Conservation (phyloP, 805 yeast genomes). For the Hemisphaericaspora nanyangensis region DNA sequence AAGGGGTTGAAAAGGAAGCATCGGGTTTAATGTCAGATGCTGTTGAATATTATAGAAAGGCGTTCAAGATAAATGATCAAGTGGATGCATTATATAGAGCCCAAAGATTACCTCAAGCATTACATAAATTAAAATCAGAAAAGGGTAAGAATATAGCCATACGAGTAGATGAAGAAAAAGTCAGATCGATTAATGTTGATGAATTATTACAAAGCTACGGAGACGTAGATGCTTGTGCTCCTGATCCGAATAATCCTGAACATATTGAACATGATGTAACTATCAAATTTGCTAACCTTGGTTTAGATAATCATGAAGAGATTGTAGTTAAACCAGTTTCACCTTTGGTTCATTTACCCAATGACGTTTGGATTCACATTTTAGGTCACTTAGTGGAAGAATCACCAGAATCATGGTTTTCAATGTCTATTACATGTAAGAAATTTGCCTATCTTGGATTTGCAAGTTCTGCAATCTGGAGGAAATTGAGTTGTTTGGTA, state of each 20-base stretch:
- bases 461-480: slow-evolving; percentile 46
- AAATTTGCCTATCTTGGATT: slow-evolving; percentile 57
- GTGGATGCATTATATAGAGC: slow-evolving; percentile 71
- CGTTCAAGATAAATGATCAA: slow-evolving; percentile 53
- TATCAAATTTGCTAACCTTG: slow-evolving; percentile 24
- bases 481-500: slow-evolving; percentile 44
- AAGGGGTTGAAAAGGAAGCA: slow-evolving; percentile 67
- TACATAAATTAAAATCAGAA: slow-evolving; percentile 20
- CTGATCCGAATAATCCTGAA: slow-evolving; percentile 13
- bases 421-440: slow-evolving; percentile 56
- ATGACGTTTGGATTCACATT: slow-evolving; percentile 54
- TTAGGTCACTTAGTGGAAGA: slow-evolving; percentile 42
- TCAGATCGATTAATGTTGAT: slow-evolving; percentile 41
- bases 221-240: slow-evolving; percentile 25
- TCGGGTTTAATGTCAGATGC: slow-evolving; percentile 83
- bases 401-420: slow-evolving; percentile 65
- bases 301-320: slow-evolving; percentile 17
- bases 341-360: slow-evolving; percentile 38
- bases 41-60: slow-evolving; percentile 64
- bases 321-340: slow-evolving; percentile 27
- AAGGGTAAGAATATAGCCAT: slow-evolving; percentile 26
- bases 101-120: slow-evolving; percentile 43
- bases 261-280: slow-evolving; percentile 16
- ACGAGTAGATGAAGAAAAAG: slow-evolving; percentile 31
- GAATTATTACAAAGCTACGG: slow-evolving; percentile 35